These are phyloP conservation scores for Cotoneaster glaucophyllus DNA, from an alignment of 306 rosid genomes.

Conservation along the genomic window DNA sequence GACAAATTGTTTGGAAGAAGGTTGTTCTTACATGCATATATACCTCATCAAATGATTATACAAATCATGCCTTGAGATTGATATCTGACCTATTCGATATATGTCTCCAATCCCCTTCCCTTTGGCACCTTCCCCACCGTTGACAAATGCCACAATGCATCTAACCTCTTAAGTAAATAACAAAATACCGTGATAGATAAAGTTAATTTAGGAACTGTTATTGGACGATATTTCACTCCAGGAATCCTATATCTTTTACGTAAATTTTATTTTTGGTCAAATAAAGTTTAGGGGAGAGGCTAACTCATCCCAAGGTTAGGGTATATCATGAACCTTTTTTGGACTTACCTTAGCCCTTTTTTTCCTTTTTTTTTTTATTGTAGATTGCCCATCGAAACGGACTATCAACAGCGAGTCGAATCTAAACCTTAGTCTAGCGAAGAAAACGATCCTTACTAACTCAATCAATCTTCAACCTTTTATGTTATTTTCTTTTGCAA, in stretches of 20 bases:
- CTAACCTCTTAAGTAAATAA: not conserved
- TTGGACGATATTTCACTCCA: not conserved
- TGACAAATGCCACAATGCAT: not conserved
- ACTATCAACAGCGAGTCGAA: no score
- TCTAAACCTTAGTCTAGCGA: no score
- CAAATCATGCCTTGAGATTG: not conserved
- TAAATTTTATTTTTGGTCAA: no score
- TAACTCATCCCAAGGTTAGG: no score
- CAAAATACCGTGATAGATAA: not conserved
- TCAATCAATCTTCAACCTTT: no score
- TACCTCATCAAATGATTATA: not conserved
- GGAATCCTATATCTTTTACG: not conserved
- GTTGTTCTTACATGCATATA: not conserved
- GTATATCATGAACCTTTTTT: accelerated
- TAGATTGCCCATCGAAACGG: no score
- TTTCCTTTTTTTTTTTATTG: no score
- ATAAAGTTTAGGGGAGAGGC: no score
- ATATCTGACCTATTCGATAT: not conserved
- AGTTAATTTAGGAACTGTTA: not conserved
- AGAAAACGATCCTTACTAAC: no score
- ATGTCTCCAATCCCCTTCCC: not conserved
- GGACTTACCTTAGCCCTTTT: no score
- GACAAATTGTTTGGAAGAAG: not conserved
- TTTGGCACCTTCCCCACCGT: not conserved
- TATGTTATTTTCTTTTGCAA: no score